These are phyloP conservation scores for Phanerochaete carnosa DNA, from an alignment of 768 basidiomycete species.

Conservation along the genomic window DNA sequence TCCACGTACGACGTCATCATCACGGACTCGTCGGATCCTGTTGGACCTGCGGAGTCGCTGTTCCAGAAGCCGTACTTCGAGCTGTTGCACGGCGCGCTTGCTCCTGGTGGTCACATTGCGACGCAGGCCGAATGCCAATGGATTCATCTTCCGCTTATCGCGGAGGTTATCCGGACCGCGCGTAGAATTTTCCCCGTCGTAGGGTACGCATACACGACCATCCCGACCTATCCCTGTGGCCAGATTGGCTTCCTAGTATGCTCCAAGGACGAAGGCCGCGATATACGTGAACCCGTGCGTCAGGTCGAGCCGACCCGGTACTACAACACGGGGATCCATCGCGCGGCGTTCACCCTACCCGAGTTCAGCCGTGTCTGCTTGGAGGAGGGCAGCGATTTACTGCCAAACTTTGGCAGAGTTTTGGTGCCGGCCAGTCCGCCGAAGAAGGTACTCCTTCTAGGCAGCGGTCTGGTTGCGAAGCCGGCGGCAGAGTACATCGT, in stretches of 20 bases:
- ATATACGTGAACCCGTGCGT: conserved; percentile 74
- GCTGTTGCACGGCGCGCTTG: conserved; percentile 85
- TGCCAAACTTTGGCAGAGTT: conserved; percentile 72
- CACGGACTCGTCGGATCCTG: conserved; percentile 99
- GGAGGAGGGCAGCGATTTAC: conserved; percentile 65
- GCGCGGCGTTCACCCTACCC: conserved; percentile 81
- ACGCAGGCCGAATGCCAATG: conserved; percentile 96
- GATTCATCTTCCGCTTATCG: conserved; percentile 89
- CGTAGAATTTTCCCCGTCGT: conserved; percentile 71
- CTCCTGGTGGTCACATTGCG: conserved; percentile 87
- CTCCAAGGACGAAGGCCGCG: conserved; percentile 68
- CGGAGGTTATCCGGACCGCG: conserved; percentile 65
- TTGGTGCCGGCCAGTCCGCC: conserved; percentile 43
- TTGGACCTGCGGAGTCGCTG: conserved; percentile 89
- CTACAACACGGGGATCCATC: conserved; percentile 82
- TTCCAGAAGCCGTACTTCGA: conserved; percentile 98
- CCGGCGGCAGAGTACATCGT: conserved; percentile 94
- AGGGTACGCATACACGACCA: conserved; percentile 93
- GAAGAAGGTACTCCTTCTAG: conserved; percentile 83
- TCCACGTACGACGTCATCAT: conserved; percentile 94
- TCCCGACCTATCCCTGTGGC: conserved; percentile 97
- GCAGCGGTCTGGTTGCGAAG: conserved; percentile 91
- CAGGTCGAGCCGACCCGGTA: conserved; percentile 71
- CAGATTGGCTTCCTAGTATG: conserved; percentile 94
- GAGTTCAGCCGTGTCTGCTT: conserved; percentile 80